Conservation (phyloP, 169 alveolate genomes). For the Cryptosporidium muris region DNA sequence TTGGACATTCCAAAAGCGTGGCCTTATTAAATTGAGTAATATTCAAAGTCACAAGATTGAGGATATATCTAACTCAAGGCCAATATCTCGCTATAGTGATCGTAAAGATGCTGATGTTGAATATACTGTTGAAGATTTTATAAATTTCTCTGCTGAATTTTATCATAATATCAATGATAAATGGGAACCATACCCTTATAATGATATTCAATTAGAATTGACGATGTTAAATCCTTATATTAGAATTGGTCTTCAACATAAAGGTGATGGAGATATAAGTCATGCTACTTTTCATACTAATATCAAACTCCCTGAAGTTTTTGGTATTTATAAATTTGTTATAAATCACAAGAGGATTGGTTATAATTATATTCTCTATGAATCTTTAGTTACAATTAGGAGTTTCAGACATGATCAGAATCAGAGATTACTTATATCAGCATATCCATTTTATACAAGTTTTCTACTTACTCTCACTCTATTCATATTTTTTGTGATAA, state of each 20-base stretch:
- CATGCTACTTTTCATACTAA: slow-evolving; percentile 17
- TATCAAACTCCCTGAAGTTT: slow-evolving; percentile 47
- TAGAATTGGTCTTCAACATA: slow-evolving; percentile 18
- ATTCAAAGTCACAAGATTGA: slow-evolving; percentile 3
- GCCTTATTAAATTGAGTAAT: slow-evolving; percentile 28
- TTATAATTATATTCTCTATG: slow-evolving; percentile 28
- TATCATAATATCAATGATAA: slow-evolving; percentile 24
- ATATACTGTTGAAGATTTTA: slow-evolving; percentile 53
- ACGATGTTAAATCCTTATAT: slow-evolving; percentile 64
- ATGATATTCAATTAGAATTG: slow-evolving; percentile 62
- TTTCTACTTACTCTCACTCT: slow-evolving; percentile 24
- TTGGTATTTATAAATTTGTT: slow-evolving; percentile 63
- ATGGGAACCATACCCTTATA: slow-evolving; percentile 18
- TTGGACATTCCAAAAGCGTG: slow-evolving; percentile 62
- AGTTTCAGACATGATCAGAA: slow-evolving; percentile 63
- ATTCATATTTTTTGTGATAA: slow-evolving; percentile 7
- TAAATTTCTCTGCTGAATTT: slow-evolving; percentile 42
- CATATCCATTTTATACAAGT: slow-evolving; percentile 46
- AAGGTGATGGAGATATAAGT: not conserved
- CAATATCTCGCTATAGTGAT: not conserved
- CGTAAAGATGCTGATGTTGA: slow-evolving; percentile 20
- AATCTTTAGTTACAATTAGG: slow-evolving; percentile 43
- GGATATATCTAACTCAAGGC: not conserved
- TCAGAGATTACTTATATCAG: slow-evolving; percentile 42
- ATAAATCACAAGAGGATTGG: slow-evolving; percentile 54